phyloP scores from a whole-genome alignment of 164 flowering plant species.

The Liquidambar formosana region DNA sequence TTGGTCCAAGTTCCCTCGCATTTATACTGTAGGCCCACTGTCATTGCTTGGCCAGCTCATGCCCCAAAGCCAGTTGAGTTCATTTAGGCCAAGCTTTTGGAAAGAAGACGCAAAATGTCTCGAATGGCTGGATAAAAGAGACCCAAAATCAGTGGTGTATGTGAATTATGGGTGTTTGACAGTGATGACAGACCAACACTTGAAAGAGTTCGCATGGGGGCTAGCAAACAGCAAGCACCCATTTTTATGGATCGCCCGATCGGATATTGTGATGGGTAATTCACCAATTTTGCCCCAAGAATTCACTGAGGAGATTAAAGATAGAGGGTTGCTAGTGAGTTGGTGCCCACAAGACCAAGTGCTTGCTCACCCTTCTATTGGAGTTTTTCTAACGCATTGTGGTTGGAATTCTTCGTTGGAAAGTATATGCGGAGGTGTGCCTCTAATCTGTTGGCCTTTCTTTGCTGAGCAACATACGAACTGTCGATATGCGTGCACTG shows the following conservation, averaged over 20 bases:
- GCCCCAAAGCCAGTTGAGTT: background rate
- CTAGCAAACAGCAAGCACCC: constrained; percentile 10
- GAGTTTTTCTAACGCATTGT: constrained; percentile 2
- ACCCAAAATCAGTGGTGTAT: background rate
- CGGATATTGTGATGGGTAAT: constrained; percentile 8
- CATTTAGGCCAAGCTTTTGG: background rate
- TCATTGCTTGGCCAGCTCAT: background rate
- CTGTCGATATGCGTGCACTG: background rate
- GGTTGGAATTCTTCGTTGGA: constrained; percentile 10
- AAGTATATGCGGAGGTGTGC: background rate
- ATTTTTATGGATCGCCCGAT: constrained; percentile 6
- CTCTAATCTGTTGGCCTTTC: constrained; percentile 8
- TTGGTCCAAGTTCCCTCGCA: background rate
- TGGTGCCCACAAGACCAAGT: background rate
- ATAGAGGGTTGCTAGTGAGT: background rate
- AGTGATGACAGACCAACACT: constrained; percentile 7
- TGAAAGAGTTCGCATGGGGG: constrained; percentile 8
- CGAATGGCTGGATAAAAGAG: constrained; percentile 6
- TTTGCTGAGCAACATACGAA: constrained; percentile 11
- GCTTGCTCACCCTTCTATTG: background rate
- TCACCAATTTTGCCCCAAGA: background rate
- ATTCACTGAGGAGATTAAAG: constrained; percentile 5
- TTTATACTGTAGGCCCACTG: constrained; percentile 5
- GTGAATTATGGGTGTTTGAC: constrained; percentile 8
- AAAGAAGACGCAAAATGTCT: constrained; percentile 6